Evolutionary conservation across 257 asterid genomes (phyloP).

Genomic region (Penstemon eatonii): DNA sequence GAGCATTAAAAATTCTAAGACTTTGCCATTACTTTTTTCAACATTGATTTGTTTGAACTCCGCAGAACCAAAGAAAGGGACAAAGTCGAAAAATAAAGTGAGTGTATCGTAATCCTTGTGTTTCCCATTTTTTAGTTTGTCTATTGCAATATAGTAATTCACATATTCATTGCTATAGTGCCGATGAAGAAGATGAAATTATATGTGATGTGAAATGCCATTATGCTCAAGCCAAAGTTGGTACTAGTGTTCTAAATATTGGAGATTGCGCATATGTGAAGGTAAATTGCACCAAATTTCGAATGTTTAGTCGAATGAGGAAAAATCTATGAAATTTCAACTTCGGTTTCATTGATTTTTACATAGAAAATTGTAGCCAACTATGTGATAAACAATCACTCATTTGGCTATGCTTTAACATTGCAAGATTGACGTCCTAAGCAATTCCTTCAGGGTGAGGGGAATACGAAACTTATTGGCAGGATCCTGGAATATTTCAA

Average conservation of each 20-base stretch:
- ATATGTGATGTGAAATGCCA: conserved; percentile 74
- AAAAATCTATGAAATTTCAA: not conserved
- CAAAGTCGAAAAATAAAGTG: conserved; percentile 69
- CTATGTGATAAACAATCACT: conserved; percentile 47
- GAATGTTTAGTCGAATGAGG: too few species aligned
- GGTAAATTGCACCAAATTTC: conserved; percentile 41
- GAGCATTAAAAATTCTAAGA: conserved; percentile 4
- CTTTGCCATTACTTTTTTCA: conserved; percentile 20
- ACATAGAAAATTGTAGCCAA: conserved; percentile 32
- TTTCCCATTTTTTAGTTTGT: conserved; percentile 25
- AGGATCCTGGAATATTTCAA: conserved; percentile 81
- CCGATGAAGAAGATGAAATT: conserved; percentile 79
- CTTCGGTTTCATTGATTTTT: conserved; percentile 26
- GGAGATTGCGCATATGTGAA: conserved; percentile 80
- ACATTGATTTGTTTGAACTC: conserved; percentile 31
- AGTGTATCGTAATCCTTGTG: conserved; percentile 48
- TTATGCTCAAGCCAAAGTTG: conserved; percentile 76
- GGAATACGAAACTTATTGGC: conserved; percentile 64
- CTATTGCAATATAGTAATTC: conserved; percentile 26
- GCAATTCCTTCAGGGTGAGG: conserved; percentile 93
- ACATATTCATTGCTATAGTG: conserved; percentile 42
- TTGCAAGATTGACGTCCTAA: conserved; percentile 68
- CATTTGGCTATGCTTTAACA: conserved; percentile 57
- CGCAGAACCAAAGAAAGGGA: conserved; percentile 58
- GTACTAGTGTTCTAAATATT: conserved; percentile 44